Percentiles rank a stretch among this genome's conserved stretches.
Evolutionary conservation across 345 rosid genomes (phyloP).

Genomic region (Clarkia xantiana): DNA sequence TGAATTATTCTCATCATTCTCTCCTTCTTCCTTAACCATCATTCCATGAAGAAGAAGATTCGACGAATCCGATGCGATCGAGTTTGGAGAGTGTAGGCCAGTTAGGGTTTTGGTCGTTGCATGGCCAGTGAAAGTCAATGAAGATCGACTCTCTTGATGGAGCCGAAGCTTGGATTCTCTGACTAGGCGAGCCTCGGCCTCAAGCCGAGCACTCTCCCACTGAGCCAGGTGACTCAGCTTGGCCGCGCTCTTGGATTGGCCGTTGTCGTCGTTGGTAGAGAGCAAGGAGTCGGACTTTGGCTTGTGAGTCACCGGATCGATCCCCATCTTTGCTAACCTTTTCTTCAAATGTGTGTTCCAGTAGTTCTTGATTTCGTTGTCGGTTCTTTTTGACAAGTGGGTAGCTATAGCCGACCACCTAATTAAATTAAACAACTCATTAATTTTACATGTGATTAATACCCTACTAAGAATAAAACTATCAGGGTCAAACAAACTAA

Average conservation of each 20-base stretch:
- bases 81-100: no score
- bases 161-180: slow-evolving; percentile 70
- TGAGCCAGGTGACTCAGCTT: slow-evolving; percentile 86
- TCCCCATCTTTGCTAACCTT: slow-evolving; percentile 53
- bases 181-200: slow-evolving; percentile 76
- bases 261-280: slow-evolving; percentile 30
- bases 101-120: slow-evolving; percentile 66
- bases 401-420: slow-evolving; percentile 84
- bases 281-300: slow-evolving; percentile 43
- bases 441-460: no score
- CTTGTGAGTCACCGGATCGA: slow-evolving; percentile 75
- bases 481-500: no score
- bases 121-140: slow-evolving; percentile 2
- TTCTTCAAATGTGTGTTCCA: slow-evolving; percentile 79
- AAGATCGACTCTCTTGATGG: slow-evolving; percentile 24
- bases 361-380: slow-evolving; percentile 64
- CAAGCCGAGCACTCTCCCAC: slow-evolving; percentile 86
- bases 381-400: slow-evolving; percentile 64
- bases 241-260: slow-evolving; percentile 51
- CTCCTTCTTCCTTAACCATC: slow-evolving; percentile 10
- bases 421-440: no score
- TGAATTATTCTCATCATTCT: no score
- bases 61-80: no score
- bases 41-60: slow-evolving; percentile 23
- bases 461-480: no score